Evolutionary conservation across 2,329 filamentous ascomycete species (phyloP), one percentile per base, ranked within the genome.

Genomic region (Talaromyces sp.): DNA sequence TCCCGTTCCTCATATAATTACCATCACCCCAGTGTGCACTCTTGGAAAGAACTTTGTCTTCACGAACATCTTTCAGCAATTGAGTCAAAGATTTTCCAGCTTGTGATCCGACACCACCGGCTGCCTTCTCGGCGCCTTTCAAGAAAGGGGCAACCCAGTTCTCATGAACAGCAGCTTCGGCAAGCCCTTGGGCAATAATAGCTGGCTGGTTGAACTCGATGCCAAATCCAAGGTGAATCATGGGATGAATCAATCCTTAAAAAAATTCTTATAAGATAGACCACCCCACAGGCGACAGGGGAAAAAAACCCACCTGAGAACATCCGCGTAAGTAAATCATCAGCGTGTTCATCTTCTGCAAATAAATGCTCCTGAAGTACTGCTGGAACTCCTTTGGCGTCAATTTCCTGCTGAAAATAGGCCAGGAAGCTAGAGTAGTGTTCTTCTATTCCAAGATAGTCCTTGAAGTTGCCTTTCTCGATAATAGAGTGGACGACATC

Each of bases 161-260:
- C 7, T 80, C 76, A 69, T 96, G 90, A 1, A 91, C 84, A 8
- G 88, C 85, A 1, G 89, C 81, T 76, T 96, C 88, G 0, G 92
- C 90, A 19, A 96, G 83, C 0, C 80, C 91, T 75, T 93, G 85
- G 6, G 91, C 90, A 29, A 96, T 81, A 62, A 96, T 86, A 41
- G 89, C 89, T 1, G 90, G 90, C 70, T 96, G 91, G 10, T 82
- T 73, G 78, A 91, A 96, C 71, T 96, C 91, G 38, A 96, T 71
- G 4, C 89, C 92, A 70, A 91, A 96, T 55, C 91, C 89, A 21
- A 96, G 82, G 70, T 96, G 91, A 64, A 96, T 93, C 17, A 95
- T 77, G 1, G 91, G 91, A 69, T 96, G 91, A 2, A 92, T 67
- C 64, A 93, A 82, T 0, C 89, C 86, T 83, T n/a, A 65, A 41